phyloP scores from a whole-genome alignment of 306 rosid species.

The Ammopiptanthus mongolicus region DNA sequence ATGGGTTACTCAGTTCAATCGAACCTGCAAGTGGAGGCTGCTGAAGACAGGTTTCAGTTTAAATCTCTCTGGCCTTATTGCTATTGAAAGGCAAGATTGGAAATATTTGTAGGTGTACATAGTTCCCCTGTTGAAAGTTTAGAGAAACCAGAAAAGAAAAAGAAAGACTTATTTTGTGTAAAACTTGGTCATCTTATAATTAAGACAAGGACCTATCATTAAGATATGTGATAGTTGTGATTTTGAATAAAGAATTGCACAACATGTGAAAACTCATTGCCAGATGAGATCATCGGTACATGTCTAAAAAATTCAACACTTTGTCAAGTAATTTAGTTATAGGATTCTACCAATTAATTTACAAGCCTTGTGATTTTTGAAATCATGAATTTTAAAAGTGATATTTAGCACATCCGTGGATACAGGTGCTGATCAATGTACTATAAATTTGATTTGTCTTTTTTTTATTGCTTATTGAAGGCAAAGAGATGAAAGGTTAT shows the following conservation, averaged over 20 bases:
- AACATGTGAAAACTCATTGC: conserved; percentile 5
- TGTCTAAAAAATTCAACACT: neutral
- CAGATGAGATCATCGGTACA: neutral
- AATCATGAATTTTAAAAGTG: neutral
- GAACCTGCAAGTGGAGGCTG: conserved; percentile 82
- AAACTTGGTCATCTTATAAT: conserved; percentile 10
- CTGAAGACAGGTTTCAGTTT: conserved; percentile 20
- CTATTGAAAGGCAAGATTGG: conserved; percentile 2
- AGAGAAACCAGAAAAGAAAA: neutral
- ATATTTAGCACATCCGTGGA: neutral
- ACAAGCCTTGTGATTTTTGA: neutral
- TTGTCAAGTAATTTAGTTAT: neutral
- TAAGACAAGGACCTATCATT: neutral
- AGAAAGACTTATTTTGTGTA: neutral
- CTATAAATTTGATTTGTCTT: neutral
- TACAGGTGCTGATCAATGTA: neutral
- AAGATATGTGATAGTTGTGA: conserved; percentile 22
- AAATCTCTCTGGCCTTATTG: neutral
- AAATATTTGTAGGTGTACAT: conserved; percentile 32
- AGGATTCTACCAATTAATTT: neutral
- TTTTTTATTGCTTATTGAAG: neutral
- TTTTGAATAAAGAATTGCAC: conserved; percentile 34
- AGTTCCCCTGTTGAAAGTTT: conserved; percentile 15
- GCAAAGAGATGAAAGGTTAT: neutral
- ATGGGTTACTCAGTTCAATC: conserved; percentile 75